Percentiles rank a stretch among this genome's conserved stretches.
Evolutionary conservation across 257 asterid species (phyloP).

Genomic region (Lycium barbarum): DNA sequence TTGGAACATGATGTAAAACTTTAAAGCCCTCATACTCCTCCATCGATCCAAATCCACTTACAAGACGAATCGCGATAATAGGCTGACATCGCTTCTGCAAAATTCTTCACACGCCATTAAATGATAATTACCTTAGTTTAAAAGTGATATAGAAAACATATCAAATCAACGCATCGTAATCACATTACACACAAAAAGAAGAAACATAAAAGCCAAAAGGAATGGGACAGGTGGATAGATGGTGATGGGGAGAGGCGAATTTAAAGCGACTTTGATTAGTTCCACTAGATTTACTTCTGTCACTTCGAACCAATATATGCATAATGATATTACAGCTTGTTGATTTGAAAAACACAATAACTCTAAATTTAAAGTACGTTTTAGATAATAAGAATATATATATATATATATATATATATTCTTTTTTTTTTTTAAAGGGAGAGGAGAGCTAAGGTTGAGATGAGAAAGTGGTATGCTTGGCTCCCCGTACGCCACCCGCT

Average conservation of each 20-base stretch:
- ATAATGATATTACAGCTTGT: too few species aligned
- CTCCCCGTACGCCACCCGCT: slow-evolving; percentile 9
- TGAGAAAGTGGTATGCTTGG: neutral
- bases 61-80: neutral
- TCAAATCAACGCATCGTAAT: neutral
- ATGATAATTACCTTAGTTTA: neutral
- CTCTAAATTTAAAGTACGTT: too few species aligned
- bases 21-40: neutral
- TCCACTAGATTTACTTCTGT: too few species aligned
- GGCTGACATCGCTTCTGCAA: neutral
- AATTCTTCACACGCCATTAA: neutral
- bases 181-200: neutral
- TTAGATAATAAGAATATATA: too few species aligned
- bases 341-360: too few species aligned
- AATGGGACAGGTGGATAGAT: neutral
- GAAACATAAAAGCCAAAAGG: neutral
- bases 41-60: neutral
- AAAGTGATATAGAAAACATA: neutral
- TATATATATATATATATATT: too few species aligned
- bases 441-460: neutral
- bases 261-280: too few species aligned
- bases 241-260: neutral
- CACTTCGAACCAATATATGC: too few species aligned
- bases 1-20: neutral
- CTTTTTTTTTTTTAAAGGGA: too few species aligned